Evolutionary conservation across 306 rosid species (phyloP), one percentile per base, ranked within the genome.

Genomic region (Prunus mira): DNA sequence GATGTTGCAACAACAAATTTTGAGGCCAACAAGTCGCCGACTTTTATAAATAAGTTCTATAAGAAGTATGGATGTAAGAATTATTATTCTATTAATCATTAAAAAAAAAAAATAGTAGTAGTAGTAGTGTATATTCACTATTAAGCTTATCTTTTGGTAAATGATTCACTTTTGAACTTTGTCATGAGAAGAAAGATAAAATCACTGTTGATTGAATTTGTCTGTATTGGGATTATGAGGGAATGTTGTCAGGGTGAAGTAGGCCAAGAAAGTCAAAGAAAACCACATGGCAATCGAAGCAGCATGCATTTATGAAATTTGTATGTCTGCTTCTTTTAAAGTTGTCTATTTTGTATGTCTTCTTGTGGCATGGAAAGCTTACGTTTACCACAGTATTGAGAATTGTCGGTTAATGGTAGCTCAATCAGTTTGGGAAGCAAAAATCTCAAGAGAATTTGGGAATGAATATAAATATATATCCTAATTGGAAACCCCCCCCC

Each of bases 241-340:
- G 96, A 90, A 88, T 88, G 95, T 86, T 73, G 87, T 68, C 70
- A 82, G 79, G 69, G 81, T 17, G 38, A 38, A 67, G 38, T 14
- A 17, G 25, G 66, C 43, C 69, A 60, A 15, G 45, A 34, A 64
- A 78, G 62, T 47, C 82, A 50, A 63, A 81, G 76, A 57, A 22
- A 46, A 83, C 34, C 65, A 82, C 87, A 80, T 64, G 76, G 74
- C 81, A 84, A 74, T 77, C 80, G 76, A 76, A 79, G 46, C 3
- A 19, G 28, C 50, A 38, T 80, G 84, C 91, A 88, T 84, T 88
- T 81, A 90, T 86, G 86, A 79, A 51, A 51, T 71, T 80, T 81
- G 79, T 75, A 84, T 82, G 75, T 58, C 85, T 79, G 88, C 75
- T 81, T 38, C 56, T 60, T 4, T 56, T 56, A 9, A 3, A 56